Base-by-base conservation (phyloP, 2,329 filamentous ascomycete genomes). In the Clathrospora elynae region DNA sequence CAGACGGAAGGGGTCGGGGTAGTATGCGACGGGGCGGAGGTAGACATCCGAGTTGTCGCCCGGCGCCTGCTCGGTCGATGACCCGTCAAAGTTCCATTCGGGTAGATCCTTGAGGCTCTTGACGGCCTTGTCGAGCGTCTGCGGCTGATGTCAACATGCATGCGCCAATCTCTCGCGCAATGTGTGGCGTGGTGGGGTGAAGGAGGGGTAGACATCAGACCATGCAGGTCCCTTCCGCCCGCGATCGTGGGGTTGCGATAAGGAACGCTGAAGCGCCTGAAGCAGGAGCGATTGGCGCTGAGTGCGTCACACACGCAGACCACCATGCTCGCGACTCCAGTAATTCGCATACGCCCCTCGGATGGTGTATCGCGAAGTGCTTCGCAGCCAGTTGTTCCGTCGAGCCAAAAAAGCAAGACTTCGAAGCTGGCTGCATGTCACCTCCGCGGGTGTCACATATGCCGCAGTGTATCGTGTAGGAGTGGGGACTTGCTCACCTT, bases 1-100 rank as follows among this genome's bases (percentile, higher is more conserved):
- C 51, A 84, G 82, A 60, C 91, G 88, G 86, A 96, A 92, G 49
- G 92, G 92, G 57, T 96, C 90, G 61, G 90, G 87, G 83, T 83
- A 96, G 76, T 91, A 84, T 62, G 90, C 89, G 53, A 88, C 83
- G 46, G 91, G 91, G 70, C 89, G 87, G 62, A 97, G 88, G 83
- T 96, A 96, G 79, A 96, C 88, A 75, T 97, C 92, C 33, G 90
- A 96, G 84, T 97, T 93, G 74, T 95, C 88, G 65, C 91, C 90
- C 26, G 90, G 89, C 34, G 92, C 92, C 76, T 97, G 92, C 60
- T 82, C 85, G 59, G 90, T 96, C 10, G 90, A 96, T 44, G 90
- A 96, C 67, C 92, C 92, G 71, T 89, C 86, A 66, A 88, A 88
- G 77, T 88, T 88, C 86, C 85, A 88, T 75, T 88, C 85, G 62